Base-by-base conservation (phyloP, 805 yeast genomes). In the Cyberlindnera mrakii region DNA sequence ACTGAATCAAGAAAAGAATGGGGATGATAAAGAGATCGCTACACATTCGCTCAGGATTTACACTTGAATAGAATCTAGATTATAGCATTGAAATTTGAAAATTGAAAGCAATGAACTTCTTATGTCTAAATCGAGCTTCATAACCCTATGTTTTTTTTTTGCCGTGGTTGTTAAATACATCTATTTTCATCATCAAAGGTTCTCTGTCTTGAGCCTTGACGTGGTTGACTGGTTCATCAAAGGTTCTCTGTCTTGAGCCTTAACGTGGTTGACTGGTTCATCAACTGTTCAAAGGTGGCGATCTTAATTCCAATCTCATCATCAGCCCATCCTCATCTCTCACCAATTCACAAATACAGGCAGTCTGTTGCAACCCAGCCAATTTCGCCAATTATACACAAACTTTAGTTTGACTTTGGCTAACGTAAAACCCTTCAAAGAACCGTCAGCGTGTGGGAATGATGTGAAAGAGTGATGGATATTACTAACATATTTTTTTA, bases 341-440 rank as follows among this genome's bases (percentile, higher is more conserved):
- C 19, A 93, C 98, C 53, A 93, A 71, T 68, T 93, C 99, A 64
- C 98, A 86, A 54, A 93, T 91, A 31, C 85, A 93, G 14, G 85
- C 95, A 2, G 88, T 98, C 2, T 93, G 95, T 49, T 77, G 77
- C 53, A 85, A 70, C 0, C 88, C 89, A 6, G 91, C 74, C 56
- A 90, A 70, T 56, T 69, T 67, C 59, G 96, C 82, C 50, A 93
- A 71, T 59, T 91, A 96, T 8, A 93, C 95, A 23, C 88, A 89
- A 15, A 99, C 98, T 67, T 93, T 99, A 10, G 99, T 93, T 62
- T 93, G 99, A 14, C 99, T 99, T 45, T 85, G 72, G 71, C 99
- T 84, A 39, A 69, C 67, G n/a, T n/a, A n/a, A n/a, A n/a, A n/a
- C n/a, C n/a, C 44, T 80, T 69, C 44, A 93, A 78, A 41, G 95